Conservation (phyloP, 305 asterid genomes). For the Plantago coronopus region DNA sequence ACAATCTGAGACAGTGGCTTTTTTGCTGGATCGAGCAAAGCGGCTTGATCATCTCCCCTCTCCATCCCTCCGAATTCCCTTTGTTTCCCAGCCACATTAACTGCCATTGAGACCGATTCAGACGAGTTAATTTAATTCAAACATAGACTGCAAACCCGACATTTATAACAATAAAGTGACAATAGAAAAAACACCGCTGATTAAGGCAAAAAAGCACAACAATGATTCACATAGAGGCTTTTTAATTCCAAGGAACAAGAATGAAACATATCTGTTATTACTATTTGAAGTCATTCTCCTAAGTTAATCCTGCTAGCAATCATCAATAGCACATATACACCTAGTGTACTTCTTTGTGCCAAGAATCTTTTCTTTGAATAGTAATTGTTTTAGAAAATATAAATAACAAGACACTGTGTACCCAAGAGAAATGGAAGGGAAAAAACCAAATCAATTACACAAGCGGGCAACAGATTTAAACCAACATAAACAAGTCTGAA, state of each 20-base stretch:
- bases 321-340: too few relatives aligned
- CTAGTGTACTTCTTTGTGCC: too few relatives aligned
- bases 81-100: slow-evolving; percentile 60
- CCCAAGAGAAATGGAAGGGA: too few relatives aligned
- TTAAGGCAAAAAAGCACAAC: slow-evolving; percentile 15
- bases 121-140: slow-evolving; percentile 20
- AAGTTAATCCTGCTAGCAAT: too few relatives aligned
- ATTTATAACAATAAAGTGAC: slow-evolving; percentile 4
- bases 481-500: too few relatives aligned
- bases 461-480: too few relatives aligned
- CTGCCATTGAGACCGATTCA: slow-evolving; percentile 38
- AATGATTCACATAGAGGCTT: slow-evolving; percentile 6
- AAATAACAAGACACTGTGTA: too few relatives aligned
- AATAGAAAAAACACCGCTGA: slow-evolving; percentile 8
- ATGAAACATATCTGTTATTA: neutral
- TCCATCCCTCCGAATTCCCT: slow-evolving; percentile 95
- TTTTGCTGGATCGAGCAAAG: slow-evolving; percentile 69
- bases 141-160: slow-evolving; percentile 7
- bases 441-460: too few relatives aligned
- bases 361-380: too few relatives aligned
- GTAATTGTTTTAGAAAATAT: too few relatives aligned
- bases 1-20: slow-evolving; percentile 76
- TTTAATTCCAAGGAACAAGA: slow-evolving; percentile 13
- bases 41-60: slow-evolving; percentile 84
- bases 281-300: too few relatives aligned